Evolutionary conservation across 352 stramenopile genomes (phyloP).

Genomic region (Salisapilia sapeloensis): DNA sequence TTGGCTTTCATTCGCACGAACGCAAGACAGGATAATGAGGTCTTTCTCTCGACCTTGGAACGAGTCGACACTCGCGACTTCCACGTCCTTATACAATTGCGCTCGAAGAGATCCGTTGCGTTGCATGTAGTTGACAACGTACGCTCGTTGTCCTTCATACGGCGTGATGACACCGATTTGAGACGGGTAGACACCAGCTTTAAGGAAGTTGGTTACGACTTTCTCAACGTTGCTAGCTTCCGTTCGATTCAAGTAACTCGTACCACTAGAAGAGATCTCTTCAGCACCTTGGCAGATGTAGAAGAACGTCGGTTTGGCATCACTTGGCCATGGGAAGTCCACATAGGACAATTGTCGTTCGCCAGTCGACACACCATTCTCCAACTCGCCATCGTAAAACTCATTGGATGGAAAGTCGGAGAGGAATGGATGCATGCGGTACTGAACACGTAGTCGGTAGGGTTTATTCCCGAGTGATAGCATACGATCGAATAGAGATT

Average conservation of each 20-base stretch:
- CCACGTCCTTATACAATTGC: slow-evolving; percentile 95
- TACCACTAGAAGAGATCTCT: slow-evolving; percentile 95
- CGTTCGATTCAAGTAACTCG: slow-evolving; percentile 97
- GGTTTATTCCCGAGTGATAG: slow-evolving; percentile 91
- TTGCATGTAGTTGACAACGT: slow-evolving; percentile 97
- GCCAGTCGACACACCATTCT: slow-evolving; percentile 95
- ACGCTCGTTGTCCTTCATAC: slow-evolving; percentile 96
- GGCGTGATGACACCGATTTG: slow-evolving; percentile 97
- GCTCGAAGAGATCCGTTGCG: slow-evolving; percentile 86
- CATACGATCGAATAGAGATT: slow-evolving; percentile 97
- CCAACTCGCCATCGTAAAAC: slow-evolving; percentile 98
- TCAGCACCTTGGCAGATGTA: slow-evolving; percentile 93
- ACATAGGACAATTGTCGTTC: slow-evolving; percentile 81
- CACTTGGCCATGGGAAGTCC: slow-evolving; percentile 96
- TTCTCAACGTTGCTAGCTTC: slow-evolving; percentile 98
- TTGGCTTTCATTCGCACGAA: slow-evolving; percentile 97
- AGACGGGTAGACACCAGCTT: slow-evolving; percentile 76
- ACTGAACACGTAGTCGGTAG: slow-evolving; percentile 97
- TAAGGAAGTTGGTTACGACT: slow-evolving; percentile 94
- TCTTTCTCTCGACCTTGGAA: slow-evolving; percentile 99
- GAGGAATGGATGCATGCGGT: slow-evolving; percentile 98
- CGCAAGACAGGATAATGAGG: slow-evolving; percentile 95
- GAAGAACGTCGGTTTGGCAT: slow-evolving; percentile 96
- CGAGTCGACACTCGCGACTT: slow-evolving; percentile 97
- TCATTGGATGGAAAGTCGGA: slow-evolving; percentile 98